Base-by-base conservation (phyloP, 192 early-diverging fungal genomes). In the Hyaloraphidium curvatum region DNA sequence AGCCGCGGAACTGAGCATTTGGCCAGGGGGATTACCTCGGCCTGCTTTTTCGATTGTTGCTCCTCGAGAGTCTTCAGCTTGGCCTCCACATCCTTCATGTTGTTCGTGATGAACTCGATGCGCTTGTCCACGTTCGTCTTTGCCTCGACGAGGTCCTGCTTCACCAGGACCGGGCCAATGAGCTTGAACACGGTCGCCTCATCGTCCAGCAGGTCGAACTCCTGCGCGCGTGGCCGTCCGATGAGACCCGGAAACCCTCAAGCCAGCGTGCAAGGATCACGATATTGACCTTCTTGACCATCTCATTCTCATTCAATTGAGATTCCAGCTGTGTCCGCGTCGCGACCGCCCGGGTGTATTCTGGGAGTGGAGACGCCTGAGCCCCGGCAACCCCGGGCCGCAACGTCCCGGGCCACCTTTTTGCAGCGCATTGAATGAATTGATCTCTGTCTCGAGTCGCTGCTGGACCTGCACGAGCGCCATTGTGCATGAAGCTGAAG, bases 271-370 rank as follows among this genome's bases (percentile, higher is more conserved):
- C 17, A 37, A 37, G 35, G 17, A 17, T 11, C 11, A 39, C 29
- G 22, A 50, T 37, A 39, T 1, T n/a, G 31, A 86, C 83, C 62
- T 83, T 82, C 54, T 83, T 69, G 13, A 97, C 91, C 54, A 87
- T 55, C 60, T 89, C 85, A 69, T 97, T 97, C 54, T 97, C 94
- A 55, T 91, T 84, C 30, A 91, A 70, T 65, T 97, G 94, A 25
- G 94, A 93, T 58, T 97, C 89, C 16, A 97, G 74, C 56, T 80
- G 79, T 55, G 86, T 79, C 37, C 84, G 75, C 52, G 70, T 77
- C 39, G 70, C 66, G 21, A 92, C 79, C 22, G 78, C 77, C 57
- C 77, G 80, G 28, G 76, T 50, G 51, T 83, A 76, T 33, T 95
- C 91, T 89, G 56, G 35, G 43, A 21, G 7, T 7, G 33, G 33